Evolutionary conservation across 805 yeast genomes (phyloP).

Genomic region (Hanseniaspora guilliermondii): DNA sequence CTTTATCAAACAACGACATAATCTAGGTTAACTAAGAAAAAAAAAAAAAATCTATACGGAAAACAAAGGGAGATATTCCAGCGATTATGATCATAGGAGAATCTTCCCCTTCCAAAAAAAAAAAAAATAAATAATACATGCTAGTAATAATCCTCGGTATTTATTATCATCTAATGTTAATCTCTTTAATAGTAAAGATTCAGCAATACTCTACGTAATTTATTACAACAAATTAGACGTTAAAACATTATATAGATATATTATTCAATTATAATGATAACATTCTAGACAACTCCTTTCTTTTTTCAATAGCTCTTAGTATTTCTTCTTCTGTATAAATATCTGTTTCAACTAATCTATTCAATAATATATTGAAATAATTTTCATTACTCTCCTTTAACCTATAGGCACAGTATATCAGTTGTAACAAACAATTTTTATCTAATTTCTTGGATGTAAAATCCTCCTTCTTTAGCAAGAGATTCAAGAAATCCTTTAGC

Average conservation of each 20-base stretch:
- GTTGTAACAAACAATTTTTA: constrained; percentile 65
- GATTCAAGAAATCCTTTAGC: constrained; percentile 25
- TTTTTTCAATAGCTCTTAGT: constrained; percentile 22
- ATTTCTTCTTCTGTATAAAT: constrained; percentile 21
- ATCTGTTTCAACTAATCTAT: constrained; percentile 21
- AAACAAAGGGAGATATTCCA: too few species aligned
- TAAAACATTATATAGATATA: too few species aligned
- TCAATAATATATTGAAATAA: constrained; percentile 24
- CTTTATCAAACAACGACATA: too few species aligned
- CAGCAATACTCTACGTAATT: too few species aligned
- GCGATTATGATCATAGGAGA: too few species aligned
- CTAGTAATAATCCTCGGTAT: not conserved
- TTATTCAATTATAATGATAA: not conserved
- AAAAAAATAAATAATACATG: too few species aligned
- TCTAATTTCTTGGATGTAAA: constrained; percentile 29
- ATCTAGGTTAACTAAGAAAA: too few species aligned
- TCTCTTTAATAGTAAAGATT: too few species aligned
- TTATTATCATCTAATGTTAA: too few species aligned
- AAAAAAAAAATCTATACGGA: too few species aligned
- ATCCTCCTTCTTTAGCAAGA: constrained; percentile 22
- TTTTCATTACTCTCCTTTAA: constrained; percentile 35
- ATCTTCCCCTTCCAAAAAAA: too few species aligned
- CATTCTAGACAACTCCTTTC: constrained; percentile 23
- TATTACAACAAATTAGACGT: too few species aligned
- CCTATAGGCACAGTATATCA: constrained; percentile 81